These are phyloP conservation scores for Helminthosporium solani DNA, from an alignment of 2,329 filamentous ascomycete species.

Conservation along the genomic window DNA sequence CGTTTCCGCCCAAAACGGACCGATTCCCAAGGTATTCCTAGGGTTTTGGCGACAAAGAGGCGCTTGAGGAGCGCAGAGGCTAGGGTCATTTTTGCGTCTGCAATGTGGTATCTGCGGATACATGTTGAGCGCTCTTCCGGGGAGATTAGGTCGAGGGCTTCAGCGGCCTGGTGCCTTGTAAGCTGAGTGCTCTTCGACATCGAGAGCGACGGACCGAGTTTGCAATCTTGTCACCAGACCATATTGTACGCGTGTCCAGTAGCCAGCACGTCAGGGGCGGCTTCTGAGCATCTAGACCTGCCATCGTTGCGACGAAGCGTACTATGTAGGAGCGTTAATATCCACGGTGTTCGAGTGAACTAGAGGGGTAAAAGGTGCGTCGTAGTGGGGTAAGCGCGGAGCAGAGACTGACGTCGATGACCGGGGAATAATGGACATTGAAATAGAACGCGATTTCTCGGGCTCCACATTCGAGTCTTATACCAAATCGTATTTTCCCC, in stretches of 20 bases:
- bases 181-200: slow-evolving; percentile 3
- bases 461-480: too few species aligned
- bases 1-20: slow-evolving; percentile 59
- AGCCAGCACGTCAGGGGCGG: slow-evolving; percentile 49
- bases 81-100: slow-evolving; percentile 74
- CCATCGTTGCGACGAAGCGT: slow-evolving; percentile 13
- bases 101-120: slow-evolving; percentile 63
- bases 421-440: too few species aligned
- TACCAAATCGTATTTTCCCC: too few species aligned
- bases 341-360: neutral
- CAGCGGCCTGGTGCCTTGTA: slow-evolving; percentile 39
- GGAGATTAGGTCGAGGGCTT: slow-evolving; percentile 46
- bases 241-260: slow-evolving; percentile 50
- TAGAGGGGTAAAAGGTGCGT: neutral
- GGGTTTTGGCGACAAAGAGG: slow-evolving; percentile 62
- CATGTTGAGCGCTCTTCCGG: slow-evolving; percentile 58
- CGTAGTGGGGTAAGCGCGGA: neutral
- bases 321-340: slow-evolving; percentile 1
- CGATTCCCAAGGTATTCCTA: slow-evolving; percentile 61
- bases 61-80: slow-evolving; percentile 74
- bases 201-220: slow-evolving; percentile 32
- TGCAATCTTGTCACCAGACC: slow-evolving; percentile 49
- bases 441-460: too few species aligned
- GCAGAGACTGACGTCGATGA: neutral
- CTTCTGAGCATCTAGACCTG: slow-evolving; percentile 11